These are phyloP conservation scores for Manihot esculenta DNA, from an alignment of 441 rosid species.

Conservation along the genomic window DNA sequence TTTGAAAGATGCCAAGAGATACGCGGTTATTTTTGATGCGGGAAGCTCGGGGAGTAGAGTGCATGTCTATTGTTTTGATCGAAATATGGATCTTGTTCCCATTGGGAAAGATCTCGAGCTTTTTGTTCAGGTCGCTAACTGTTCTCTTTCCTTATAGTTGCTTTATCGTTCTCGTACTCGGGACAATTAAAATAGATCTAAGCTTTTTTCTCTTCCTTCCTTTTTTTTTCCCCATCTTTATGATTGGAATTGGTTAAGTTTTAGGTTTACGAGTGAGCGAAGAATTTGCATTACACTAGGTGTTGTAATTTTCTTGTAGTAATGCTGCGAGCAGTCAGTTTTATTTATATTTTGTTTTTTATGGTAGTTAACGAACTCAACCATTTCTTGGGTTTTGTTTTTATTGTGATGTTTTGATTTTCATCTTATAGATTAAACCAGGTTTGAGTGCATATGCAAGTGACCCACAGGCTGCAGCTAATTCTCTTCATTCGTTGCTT, in stretches of 20 bases:
- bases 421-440: conserved; percentile 54
- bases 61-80: conserved; percentile 89
- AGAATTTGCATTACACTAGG: background rate
- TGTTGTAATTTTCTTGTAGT: background rate
- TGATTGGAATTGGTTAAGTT: background rate
- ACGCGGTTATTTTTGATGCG: conserved; percentile 88
- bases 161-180: conserved; percentile 4
- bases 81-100: conserved; percentile 82
- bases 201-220: background rate
- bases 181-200: background rate
- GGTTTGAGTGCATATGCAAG: conserved; percentile 82
- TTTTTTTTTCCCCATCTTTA: too few relatives aligned
- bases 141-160: background rate
- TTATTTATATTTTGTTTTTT: background rate
- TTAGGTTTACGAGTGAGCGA: background rate
- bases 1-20: conserved; percentile 43
- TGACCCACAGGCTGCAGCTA: conserved; percentile 69
- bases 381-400: background rate
- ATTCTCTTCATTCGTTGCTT: conserved; percentile 64
- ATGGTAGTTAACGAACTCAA: background rate
- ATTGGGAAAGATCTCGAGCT: conserved; percentile 90
- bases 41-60: conserved; percentile 98
- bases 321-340: background rate
- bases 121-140: conserved; percentile 56
- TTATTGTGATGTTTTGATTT: conserved; percentile 15